phyloP scores from a whole-genome alignment of 2,329 filamentous ascomycete species.

The Pseudopyricularia javanii region DNA sequence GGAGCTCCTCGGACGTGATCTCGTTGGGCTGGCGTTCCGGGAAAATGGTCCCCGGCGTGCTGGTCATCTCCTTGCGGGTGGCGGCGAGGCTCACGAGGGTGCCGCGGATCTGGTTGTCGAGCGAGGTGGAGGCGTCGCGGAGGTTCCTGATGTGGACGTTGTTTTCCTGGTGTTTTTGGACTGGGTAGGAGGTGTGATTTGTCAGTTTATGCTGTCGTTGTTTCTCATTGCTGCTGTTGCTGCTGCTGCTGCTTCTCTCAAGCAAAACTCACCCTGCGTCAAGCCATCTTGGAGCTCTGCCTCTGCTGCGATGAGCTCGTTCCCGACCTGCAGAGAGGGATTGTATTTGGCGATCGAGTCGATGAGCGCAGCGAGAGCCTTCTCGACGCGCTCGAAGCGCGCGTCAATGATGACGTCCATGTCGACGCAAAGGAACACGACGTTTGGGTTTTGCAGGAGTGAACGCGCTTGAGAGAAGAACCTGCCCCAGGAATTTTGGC shows the following conservation, averaged over 20 bases:
- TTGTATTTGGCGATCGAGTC: slow-evolving; percentile 77
- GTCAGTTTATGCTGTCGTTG: background rate
- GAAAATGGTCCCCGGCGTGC: slow-evolving; percentile 45
- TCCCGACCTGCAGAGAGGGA: slow-evolving; percentile 53
- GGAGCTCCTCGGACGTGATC: slow-evolving; percentile 60
- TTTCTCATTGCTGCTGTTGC: no score
- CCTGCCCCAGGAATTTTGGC: no score
- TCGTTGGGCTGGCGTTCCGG: slow-evolving; percentile 30
- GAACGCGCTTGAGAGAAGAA: background rate
- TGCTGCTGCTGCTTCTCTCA: background rate
- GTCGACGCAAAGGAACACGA: background rate
- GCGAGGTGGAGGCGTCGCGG: slow-evolving; percentile 48
- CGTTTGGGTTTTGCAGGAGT: background rate
- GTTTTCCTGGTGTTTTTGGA: slow-evolving; percentile 66
- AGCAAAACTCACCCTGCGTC: slow-evolving; percentile 38
- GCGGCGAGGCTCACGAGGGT: slow-evolving; percentile 58
- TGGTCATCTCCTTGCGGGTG: slow-evolving; percentile 60
- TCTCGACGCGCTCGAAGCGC: slow-evolving; percentile 55
- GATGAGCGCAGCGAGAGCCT: slow-evolving; percentile 55
- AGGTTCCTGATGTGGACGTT: slow-evolving; percentile 55
- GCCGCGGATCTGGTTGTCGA: slow-evolving; percentile 62
- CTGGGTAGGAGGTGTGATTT: slow-evolving; percentile 22
- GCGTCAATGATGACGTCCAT: slow-evolving; percentile 53
- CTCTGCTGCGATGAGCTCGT: slow-evolving; percentile 61
- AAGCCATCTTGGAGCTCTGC: slow-evolving; percentile 53